Evolutionary conservation across 1,284 basidiomycete species (phyloP), one percentile per base, ranked within the genome.

Genomic region (Leucoagaricus sp.): DNA sequence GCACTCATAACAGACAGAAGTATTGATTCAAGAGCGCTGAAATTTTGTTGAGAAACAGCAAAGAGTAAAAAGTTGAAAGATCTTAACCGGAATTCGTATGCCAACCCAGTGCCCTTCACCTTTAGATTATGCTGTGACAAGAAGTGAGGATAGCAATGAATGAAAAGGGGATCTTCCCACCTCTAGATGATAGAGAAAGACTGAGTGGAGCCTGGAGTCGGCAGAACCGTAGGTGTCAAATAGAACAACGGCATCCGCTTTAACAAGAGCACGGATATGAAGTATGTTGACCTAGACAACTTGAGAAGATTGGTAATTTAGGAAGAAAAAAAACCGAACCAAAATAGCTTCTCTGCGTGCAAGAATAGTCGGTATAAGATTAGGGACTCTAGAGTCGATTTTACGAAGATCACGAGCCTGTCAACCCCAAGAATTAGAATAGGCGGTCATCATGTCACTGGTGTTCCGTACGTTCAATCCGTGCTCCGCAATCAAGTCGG

Each of bases 391-490:
- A 12, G 93, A 94, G 76, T 98, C 96, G 65, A 99, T 94, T 77
- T 98, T 98, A 57, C 96, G 89, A 41, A 99, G 80, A 75, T 99
- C 96, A 78, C 96, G 90, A 61, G 94, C 92, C 91, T 98, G 69
- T 49, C 52, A 64, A 64, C 62, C 62, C n/a, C 42, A 31, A 41
- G 36, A 47, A 42, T 53, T 31, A 31, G 33, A 23, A 41, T 21
- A 25, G 42, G 26, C 21, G 15, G 26, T 38, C 60, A n/a, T 2
- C 53, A 48, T 55, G 50, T 49, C 25, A 56, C n/a, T 53, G n/a
- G 59, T 56, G 58, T 61, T 42, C 73, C 86, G 67, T 79, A 96
- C 91, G 76, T 96, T 90, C 55, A 98, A 75, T 64, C 88, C 85
- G 72, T 98, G 93, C 68, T 96, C 91, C 41, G 83, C 75, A 72